phyloP scores from a whole-genome alignment of 2,329 filamentous ascomycete genomes.

The Cladosporium colombiae region DNA sequence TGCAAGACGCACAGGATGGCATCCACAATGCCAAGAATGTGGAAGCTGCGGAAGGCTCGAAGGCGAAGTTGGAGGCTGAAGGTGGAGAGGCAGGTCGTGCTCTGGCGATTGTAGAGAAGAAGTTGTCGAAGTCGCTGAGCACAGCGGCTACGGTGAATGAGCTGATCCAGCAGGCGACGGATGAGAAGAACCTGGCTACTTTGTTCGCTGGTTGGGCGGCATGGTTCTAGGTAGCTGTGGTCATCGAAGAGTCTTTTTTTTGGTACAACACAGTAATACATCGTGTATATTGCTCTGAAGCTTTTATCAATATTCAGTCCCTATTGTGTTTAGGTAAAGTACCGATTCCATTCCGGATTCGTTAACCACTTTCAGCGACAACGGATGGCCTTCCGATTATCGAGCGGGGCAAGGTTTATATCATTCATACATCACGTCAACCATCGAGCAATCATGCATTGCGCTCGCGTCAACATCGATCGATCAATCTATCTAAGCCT shows the following conservation, averaged over 20 bases:
- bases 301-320: background rate
- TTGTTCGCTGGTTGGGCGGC: constrained; percentile 61
- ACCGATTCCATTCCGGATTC: background rate
- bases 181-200: constrained; percentile 88
- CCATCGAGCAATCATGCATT: background rate
- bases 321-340: background rate
- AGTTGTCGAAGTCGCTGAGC: constrained; percentile 89
- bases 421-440: background rate
- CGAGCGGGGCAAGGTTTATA: constrained; percentile 2
- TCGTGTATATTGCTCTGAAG: background rate
- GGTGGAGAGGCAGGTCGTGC: constrained; percentile 86
- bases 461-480: background rate
- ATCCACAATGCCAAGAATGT: constrained; percentile 50
- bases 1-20: constrained; percentile 61
- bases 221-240: constrained; percentile 19
- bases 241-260: background rate
- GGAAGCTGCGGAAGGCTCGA: constrained; percentile 39
- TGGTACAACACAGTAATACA: background rate
- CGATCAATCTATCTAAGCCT: background rate
- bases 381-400: constrained; percentile 4
- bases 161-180: constrained; percentile 90
- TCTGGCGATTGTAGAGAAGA: constrained; percentile 91
- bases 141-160: constrained; percentile 96
- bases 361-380: constrained; percentile 10
- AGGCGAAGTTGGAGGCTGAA: constrained; percentile 51